Evolutionary conservation across 805 yeast species (phyloP), one percentile per base, ranked within the genome.

Genomic region (Kuraishia ogatae): DNA sequence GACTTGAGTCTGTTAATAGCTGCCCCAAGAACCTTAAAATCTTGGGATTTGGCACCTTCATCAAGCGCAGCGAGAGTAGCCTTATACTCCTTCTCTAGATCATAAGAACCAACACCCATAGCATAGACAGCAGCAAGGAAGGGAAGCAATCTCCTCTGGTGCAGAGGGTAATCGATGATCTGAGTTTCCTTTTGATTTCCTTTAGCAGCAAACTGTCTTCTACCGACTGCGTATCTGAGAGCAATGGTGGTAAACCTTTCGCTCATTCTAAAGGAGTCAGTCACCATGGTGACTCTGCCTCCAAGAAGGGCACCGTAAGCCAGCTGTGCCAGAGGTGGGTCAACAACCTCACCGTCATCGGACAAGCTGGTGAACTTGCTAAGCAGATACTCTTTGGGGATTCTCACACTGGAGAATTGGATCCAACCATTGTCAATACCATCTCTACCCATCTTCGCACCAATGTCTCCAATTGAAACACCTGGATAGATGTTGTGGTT

Each of bases 381-480:
- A 63, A 92, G 75, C 94, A 92, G 84, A 70, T 79, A 87, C 66
- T 80, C 85, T 58, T 91, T 80, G 55, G 97, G 97, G 59, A 92
- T 87, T 53, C 84, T 78, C 53, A 90, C 97, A 62, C 85, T 78
- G 52, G 87, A 77, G 72, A 88, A 92, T 72, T 91, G 97, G 64
- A 92, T 89, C 97, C 97, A 92, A 54, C 97, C 97, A 69, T 92
- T 92, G 66, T 92, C 97, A 61, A 92, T 88, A 56, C 96, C 97
- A 65, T 91, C 94, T 65, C 97, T 80, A 54, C 97, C 97, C 96
- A 92, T 90, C 73, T 92, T 92, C 60, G 87, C 83, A 55, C 97
- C 97, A 66, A 92, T 89, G 67, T 92, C 97, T 58, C 97, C 97
- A 60, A 90, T 77, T 35, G 88, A 71, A 56, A 92, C 74, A 55